Conservation (phyloP, 73 alveolate genomes). For the Stentor roeselii region DNA sequence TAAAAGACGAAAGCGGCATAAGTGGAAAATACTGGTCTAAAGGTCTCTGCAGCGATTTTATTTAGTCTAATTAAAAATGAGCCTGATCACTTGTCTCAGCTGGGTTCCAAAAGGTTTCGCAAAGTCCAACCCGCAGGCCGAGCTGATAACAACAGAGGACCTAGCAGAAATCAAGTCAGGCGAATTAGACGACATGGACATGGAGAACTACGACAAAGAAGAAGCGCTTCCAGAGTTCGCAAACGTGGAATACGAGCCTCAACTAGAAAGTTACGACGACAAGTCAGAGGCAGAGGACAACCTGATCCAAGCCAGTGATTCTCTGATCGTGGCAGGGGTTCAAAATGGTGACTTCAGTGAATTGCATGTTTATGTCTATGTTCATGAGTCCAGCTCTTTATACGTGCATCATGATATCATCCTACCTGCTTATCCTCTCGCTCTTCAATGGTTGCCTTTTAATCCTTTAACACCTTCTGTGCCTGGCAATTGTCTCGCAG, state of each 20-base stretch:
- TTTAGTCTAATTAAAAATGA: too few species aligned
- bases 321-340: constrained; percentile 83
- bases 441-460: constrained; percentile 88
- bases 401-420: constrained; percentile 96
- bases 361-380: constrained; percentile 91
- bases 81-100: constrained; percentile 68
- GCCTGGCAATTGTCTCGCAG: constrained; percentile 80
- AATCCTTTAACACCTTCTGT: constrained; percentile 36
- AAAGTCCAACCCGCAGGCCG: background rate
- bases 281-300: constrained; percentile 95
- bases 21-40: constrained; percentile 30
- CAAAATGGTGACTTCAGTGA: constrained; percentile 90
- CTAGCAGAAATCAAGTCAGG: constrained; percentile 23
- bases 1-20: background rate
- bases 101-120: constrained; percentile 90
- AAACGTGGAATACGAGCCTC: constrained; percentile 37
- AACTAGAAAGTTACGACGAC: constrained; percentile 52
- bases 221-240: constrained; percentile 53
- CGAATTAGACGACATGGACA: constrained; percentile 33
- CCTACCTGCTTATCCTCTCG: constrained; percentile 89
- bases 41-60: too few species aligned
- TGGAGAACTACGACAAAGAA: constrained; percentile 41
- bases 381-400: constrained; percentile 83
- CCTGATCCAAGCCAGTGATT: constrained; percentile 86
- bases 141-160: constrained; percentile 6